Conservation (phyloP, 2,329 filamentous ascomycete species). For the Fusarium drepaniforme region DNA sequence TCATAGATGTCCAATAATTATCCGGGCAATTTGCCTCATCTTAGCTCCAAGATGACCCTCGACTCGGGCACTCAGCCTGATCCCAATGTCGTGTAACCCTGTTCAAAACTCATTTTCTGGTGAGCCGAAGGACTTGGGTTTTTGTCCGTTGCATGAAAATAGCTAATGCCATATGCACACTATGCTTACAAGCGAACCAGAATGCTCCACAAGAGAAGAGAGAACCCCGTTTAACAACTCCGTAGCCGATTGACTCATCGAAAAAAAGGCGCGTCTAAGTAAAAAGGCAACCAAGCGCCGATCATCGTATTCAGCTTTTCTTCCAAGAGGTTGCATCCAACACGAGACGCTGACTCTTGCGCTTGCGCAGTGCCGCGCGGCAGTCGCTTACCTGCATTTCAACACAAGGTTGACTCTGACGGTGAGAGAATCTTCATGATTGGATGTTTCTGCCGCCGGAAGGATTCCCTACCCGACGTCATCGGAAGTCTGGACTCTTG, state of each 20-base stretch:
- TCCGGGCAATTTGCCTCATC: not conserved
- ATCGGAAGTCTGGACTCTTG: not conserved
- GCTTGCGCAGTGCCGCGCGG: not conserved
- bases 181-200: not conserved
- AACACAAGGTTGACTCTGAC: not conserved
- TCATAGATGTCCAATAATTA: not conserved
- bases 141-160: not conserved
- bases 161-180: not conserved
- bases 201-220: not conserved
- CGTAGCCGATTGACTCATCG: not conserved
- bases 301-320: not conserved
- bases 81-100: not conserved
- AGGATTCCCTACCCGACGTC: not conserved
- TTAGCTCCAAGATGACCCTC: not conserved
- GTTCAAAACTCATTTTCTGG: not conserved
- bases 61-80: not conserved
- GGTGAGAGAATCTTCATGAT: not conserved
- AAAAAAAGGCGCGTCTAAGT: not conserved
- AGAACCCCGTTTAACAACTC: not conserved
- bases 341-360: not conserved
- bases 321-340: not conserved
- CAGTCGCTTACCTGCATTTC: not conserved
- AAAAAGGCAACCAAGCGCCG: not conserved
- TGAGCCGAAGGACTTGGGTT: not conserved
- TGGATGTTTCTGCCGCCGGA: not conserved